phyloP scores from a whole-genome alignment of 2,329 filamentous ascomycete species.

The Magnaporthiopsis poae region DNA sequence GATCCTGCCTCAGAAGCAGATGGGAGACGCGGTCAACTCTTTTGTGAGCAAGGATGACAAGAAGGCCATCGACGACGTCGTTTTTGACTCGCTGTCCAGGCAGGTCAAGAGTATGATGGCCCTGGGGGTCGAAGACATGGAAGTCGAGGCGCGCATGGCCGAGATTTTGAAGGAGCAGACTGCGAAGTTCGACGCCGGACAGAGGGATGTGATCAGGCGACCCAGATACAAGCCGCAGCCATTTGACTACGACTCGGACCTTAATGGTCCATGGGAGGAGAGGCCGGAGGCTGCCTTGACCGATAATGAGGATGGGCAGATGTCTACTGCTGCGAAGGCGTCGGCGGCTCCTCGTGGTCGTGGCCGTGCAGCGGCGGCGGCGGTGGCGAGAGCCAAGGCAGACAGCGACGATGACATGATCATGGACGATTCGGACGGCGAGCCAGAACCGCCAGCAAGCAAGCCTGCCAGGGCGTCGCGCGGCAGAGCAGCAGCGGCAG shows the following conservation, averaged over 20 bases:
- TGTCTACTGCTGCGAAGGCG: slow-evolving; percentile 21
- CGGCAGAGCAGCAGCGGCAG: slow-evolving; percentile 26
- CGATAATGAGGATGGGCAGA: slow-evolving; percentile 18
- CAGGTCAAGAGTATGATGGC: slow-evolving; percentile 62
- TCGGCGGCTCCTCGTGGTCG: slow-evolving; percentile 5
- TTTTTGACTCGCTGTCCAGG: slow-evolving; percentile 58
- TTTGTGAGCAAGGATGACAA: slow-evolving; percentile 95
- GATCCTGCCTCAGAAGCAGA: slow-evolving; percentile 83
- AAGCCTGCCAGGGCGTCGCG: slow-evolving; percentile 20
- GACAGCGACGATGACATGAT: slow-evolving; percentile 41
- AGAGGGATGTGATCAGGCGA: slow-evolving; percentile 31
- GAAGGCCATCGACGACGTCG: slow-evolving; percentile 75
- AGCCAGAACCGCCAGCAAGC: slow-evolving; percentile 28
- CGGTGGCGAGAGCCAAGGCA: slow-evolving; percentile 27
- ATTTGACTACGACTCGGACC: slow-evolving; percentile 75
- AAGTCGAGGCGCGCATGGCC: slow-evolving; percentile 68
- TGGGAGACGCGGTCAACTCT: slow-evolving; percentile 83
- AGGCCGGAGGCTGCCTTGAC: slow-evolving; percentile 56
- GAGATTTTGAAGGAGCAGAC: slow-evolving; percentile 61
- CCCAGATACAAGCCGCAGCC: slow-evolving; percentile 60
- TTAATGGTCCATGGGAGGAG: slow-evolving; percentile 78
- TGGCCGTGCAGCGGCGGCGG: slow-evolving; percentile 14
- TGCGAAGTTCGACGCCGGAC: slow-evolving; percentile 57
- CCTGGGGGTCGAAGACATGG: slow-evolving; percentile 58
- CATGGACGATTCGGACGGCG: slow-evolving; percentile 43